These are phyloP conservation scores for Hydrangea macrophylla DNA, from an alignment of 148 eudicot genomes.

Conservation along the genomic window DNA sequence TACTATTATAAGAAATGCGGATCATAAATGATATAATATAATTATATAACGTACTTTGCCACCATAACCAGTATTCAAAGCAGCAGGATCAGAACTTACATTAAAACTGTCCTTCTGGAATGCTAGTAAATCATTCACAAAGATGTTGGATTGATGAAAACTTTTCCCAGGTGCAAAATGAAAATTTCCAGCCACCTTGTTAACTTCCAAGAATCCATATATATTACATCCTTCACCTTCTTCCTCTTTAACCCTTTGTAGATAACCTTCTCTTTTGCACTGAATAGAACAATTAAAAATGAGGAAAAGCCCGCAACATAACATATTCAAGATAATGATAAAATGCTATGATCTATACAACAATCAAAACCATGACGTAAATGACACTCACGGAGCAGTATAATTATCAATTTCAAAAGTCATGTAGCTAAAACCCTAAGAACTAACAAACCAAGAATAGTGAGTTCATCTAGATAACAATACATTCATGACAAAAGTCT, in stretches of 20 bases:
- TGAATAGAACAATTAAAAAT: constrained; percentile 30
- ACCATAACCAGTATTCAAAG: background rate
- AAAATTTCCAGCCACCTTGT: constrained; percentile 97
- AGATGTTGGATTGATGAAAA: constrained; percentile 75
- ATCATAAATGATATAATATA: too few species aligned
- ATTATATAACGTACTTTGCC: background rate
- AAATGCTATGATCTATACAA: background rate
- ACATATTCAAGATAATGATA: background rate
- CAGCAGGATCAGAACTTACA: constrained; percentile 42
- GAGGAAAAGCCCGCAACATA: too few species aligned
- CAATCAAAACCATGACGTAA: constrained; percentile 1
- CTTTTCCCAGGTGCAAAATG: constrained; percentile 99
- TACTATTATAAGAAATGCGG: too few species aligned
- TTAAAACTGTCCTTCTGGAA: constrained; percentile 92
- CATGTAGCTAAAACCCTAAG: background rate
- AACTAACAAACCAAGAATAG: background rate
- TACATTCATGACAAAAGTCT: background rate
- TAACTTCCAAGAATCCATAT: constrained; percentile 89
- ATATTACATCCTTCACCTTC: constrained; percentile 98
- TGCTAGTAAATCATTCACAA: constrained; percentile 70
- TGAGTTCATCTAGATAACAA: background rate
- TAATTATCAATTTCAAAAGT: background rate
- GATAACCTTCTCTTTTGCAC: constrained; percentile 99
- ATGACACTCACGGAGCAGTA: background rate
- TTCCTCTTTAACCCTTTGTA: constrained; percentile 79